These are phyloP conservation scores for Apophysomyces elegans DNA, from an alignment of 371 early-diverging fungal species.

Conservation along the genomic window DNA sequence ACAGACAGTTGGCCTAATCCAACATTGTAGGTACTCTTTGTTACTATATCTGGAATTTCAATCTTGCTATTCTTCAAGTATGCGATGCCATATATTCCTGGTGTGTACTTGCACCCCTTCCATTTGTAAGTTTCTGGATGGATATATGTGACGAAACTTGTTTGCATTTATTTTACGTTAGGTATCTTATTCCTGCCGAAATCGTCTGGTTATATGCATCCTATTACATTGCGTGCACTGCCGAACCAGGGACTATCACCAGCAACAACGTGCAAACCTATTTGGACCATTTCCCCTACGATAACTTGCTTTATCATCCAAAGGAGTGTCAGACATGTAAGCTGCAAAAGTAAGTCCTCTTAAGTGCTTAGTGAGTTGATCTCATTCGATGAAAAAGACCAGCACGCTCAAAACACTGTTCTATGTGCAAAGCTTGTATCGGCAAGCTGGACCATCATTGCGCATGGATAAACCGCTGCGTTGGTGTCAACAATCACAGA, in stretches of 20 bases:
- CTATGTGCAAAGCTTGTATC: conserved; percentile 73
- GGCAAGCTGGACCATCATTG: conserved; percentile 78
- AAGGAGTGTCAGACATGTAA: conserved; percentile 71
- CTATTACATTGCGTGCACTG: conserved; percentile 60
- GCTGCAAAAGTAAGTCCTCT: conserved; percentile 57
- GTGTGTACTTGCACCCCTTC: conserved; percentile 34
- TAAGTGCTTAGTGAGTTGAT: neutral
- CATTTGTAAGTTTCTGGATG: conserved; percentile 34
- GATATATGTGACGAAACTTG: neutral
- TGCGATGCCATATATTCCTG: conserved; percentile 47
- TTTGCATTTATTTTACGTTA: conserved; percentile 15
- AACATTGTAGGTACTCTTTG: conserved; percentile 38
- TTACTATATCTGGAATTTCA: conserved; percentile 31
- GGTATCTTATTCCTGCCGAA: conserved; percentile 54
- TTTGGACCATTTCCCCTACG: conserved; percentile 61
- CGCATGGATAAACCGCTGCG: conserved; percentile 80
- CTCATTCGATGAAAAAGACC: conserved; percentile 44
- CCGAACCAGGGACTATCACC: conserved; percentile 71
- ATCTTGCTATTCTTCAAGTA: conserved; percentile 33
- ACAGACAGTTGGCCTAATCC: neutral
- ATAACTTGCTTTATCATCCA: conserved; percentile 65
- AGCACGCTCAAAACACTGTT: conserved; percentile 80
- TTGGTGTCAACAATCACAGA: conserved; percentile 74
- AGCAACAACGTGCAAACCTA: conserved; percentile 57
- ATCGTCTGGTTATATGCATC: conserved; percentile 61